Conservation (phyloP, 73 alveolate species). For the Paramecium sexaurelia region DNA sequence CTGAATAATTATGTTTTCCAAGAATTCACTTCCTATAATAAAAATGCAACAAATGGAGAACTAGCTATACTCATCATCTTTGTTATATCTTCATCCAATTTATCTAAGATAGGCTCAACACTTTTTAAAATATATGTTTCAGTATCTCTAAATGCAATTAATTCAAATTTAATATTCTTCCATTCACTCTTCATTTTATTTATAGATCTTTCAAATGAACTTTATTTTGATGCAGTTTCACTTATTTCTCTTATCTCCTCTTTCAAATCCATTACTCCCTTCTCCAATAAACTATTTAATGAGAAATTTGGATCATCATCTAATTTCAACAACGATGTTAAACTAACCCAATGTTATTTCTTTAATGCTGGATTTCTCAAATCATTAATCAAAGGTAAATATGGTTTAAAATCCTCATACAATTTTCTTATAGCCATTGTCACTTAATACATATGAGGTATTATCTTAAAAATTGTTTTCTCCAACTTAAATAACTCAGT, state of each 20-base stretch:
- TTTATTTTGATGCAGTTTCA: constrained; percentile 91
- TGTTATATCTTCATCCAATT: constrained; percentile 88
- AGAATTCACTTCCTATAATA: constrained; percentile 86
- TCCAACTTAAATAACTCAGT: constrained; percentile 75
- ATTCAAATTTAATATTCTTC: constrained; percentile 90
- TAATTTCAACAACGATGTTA: constrained; percentile 68
- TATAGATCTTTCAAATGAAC: constrained; percentile 87
- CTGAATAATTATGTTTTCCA: constrained; percentile 86
- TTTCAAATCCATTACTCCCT: constrained; percentile 82
- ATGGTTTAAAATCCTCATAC: constrained; percentile 82
- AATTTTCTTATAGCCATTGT: constrained; percentile 61
- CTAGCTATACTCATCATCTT: constrained; percentile 90
- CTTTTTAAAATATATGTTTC: constrained; percentile 85
- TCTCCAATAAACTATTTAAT: constrained; percentile 65
- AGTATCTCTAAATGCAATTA: constrained; percentile 83
- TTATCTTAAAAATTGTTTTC: constrained; percentile 75
- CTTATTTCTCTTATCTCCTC: constrained; percentile 90
- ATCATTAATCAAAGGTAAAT: constrained; percentile 78
- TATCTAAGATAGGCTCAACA: constrained; percentile 93
- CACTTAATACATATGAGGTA: constrained; percentile 63
- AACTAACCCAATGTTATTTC: constrained; percentile 80
- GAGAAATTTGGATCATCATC: constrained; percentile 77
- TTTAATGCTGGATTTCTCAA: constrained; percentile 78
- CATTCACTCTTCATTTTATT: constrained; percentile 90
- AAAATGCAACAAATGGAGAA: constrained; percentile 89